These are phyloP conservation scores for Xylaria flabelliformis DNA, from an alignment of 495 filamentous ascomycete species.

Conservation along the genomic window DNA sequence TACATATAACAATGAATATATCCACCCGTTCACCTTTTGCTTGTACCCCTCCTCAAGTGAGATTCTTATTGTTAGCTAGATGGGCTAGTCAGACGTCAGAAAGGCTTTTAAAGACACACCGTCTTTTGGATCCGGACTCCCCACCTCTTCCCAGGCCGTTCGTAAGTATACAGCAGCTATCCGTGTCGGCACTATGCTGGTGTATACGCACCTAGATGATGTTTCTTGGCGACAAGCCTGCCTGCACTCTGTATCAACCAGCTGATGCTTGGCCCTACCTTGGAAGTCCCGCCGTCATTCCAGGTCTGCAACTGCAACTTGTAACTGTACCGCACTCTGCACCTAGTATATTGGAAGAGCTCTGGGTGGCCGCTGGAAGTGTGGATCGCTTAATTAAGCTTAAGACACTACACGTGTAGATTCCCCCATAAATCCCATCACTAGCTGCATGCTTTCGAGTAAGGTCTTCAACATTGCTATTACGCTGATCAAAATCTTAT, in stretches of 20 bases:
- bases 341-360: not conserved
- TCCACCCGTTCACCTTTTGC: not conserved
- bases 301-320: not conserved
- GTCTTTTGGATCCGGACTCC: not conserved
- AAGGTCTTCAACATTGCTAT: not conserved
- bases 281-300: not conserved
- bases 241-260: not conserved
- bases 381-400: constrained; percentile 23
- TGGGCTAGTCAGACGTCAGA: constrained; percentile 9
- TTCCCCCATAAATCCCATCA: not conserved
- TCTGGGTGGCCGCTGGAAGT: not conserved
- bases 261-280: not conserved
- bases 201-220: not conserved
- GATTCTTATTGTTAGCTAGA: not conserved
- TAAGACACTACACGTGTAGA: constrained; percentile 12
- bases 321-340: not conserved
- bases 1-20: not conserved
- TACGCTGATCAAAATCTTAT: not conserved
- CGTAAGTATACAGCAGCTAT: not conserved
- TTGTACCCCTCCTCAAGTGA: constrained; percentile 1
- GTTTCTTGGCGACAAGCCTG: not conserved
- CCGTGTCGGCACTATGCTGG: not conserved
- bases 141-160: not conserved
- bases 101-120: not conserved
- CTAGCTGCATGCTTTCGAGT: not conserved